Evolutionary conservation across 1,139 yeast species (phyloP).

Genomic region (Zhuliangozyma parablackwelliae): DNA sequence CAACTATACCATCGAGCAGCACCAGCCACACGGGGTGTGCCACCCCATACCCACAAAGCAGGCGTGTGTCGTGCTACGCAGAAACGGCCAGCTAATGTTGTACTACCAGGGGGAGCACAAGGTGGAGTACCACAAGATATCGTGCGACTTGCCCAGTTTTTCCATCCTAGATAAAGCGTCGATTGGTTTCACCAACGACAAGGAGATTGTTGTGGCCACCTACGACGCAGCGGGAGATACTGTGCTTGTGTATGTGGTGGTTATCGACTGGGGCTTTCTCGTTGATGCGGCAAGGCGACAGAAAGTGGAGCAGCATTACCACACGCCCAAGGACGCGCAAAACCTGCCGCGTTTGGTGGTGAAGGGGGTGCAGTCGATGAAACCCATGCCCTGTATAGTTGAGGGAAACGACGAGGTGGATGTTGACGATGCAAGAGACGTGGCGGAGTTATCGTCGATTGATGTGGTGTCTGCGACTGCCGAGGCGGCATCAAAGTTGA

Average conservation of each 20-base stretch:
- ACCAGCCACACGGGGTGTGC: constrained; percentile 55
- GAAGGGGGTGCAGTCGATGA: constrained; percentile 26
- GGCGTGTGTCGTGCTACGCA: constrained; percentile 65
- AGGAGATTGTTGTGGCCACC: constrained; percentile 44
- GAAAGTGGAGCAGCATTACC: constrained; percentile 47
- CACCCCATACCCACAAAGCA: constrained; percentile 70
- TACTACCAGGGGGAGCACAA: constrained; percentile 63
- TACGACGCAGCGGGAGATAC: constrained; percentile 36
- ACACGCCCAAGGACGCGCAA: constrained; percentile 42
- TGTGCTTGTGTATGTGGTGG: constrained; percentile 45
- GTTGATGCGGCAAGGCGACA: constrained; percentile 45
- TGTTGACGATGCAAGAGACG: constrained; percentile 8
- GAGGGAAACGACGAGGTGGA: constrained; percentile 17
- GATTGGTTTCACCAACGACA: constrained; percentile 56
- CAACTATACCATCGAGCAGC: constrained; percentile 55
- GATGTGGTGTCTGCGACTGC: constrained; percentile 44
- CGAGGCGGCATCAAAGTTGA: constrained; percentile 29
- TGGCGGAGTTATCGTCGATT: constrained; percentile 21
- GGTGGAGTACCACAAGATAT: constrained; percentile 47
- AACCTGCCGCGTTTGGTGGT: constrained; percentile 21
- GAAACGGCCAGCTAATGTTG: constrained; percentile 56
- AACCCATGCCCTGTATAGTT: constrained; percentile 18
- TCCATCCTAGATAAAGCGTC: constrained; percentile 39
- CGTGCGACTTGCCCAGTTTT: constrained; percentile 4
- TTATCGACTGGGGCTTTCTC: constrained; percentile 61